A percentile compares a stretch with the other conserved stretches of the same genome.
Conservation (phyloP, 768 basidiomycete species). For the Boletus rubropictus region DNA sequence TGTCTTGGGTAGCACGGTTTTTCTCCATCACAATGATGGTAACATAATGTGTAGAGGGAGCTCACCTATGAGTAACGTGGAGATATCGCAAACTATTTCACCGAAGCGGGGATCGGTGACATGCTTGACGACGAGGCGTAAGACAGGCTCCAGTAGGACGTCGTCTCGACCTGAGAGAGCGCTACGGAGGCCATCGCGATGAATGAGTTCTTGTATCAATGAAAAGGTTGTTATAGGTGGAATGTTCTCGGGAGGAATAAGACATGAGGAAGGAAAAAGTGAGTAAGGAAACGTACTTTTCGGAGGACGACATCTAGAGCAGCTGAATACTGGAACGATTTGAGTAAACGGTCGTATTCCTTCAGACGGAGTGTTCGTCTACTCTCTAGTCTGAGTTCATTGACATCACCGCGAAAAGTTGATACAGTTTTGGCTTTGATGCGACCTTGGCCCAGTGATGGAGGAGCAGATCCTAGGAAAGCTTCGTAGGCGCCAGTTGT, state of each 20-base stretch:
- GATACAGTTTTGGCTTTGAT: slow-evolving; percentile 44
- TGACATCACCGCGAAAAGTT: slow-evolving; percentile 52
- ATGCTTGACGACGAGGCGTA: slow-evolving; percentile 81
- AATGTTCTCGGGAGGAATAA: slow-evolving; percentile 51
- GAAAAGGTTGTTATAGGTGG: slow-evolving; percentile 85
- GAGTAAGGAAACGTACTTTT: slow-evolving; percentile 49
- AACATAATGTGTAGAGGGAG: slow-evolving; percentile 2
- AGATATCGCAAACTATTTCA: slow-evolving; percentile 78
- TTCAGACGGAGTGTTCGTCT: slow-evolving; percentile 64
- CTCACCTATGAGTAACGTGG: slow-evolving; percentile 78
- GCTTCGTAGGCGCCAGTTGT: slow-evolving; percentile 60
- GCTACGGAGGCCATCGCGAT: slow-evolving; percentile 80
- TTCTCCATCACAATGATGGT: slow-evolving; percentile 3
- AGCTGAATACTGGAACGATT: slow-evolving; percentile 89
- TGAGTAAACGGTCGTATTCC: slow-evolving; percentile 86
- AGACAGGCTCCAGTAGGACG: slow-evolving; percentile 83
- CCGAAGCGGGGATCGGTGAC: slow-evolving; percentile 89
- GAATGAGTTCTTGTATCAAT: slow-evolving; percentile 86
- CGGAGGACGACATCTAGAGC: slow-evolving; percentile 88
- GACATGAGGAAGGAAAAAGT: not conserved
- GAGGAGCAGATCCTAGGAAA: slow-evolving; percentile 52
- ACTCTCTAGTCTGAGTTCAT: slow-evolving; percentile 76
- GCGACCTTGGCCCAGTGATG: slow-evolving; percentile 50
- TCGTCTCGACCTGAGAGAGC: slow-evolving; percentile 92
- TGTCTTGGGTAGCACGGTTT: slow-evolving; percentile 46